These are phyloP conservation scores for Entrophospora sp. DNA, from an alignment of 192 early-diverging fungal genomes.

Conservation along the genomic window DNA sequence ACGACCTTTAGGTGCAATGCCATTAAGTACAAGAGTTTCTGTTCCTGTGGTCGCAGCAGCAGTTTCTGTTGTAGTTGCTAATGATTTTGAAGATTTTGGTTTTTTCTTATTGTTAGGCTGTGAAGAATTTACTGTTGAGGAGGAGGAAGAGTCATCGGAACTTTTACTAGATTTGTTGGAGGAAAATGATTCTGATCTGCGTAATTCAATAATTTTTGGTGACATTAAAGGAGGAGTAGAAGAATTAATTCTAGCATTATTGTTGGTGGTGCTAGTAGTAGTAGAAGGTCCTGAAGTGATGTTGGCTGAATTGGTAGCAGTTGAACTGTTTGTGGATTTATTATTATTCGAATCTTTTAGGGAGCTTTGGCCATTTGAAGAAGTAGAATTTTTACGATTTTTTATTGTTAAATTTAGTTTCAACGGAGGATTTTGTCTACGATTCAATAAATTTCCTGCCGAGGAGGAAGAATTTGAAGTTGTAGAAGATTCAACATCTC, in stretches of 20 bases:
- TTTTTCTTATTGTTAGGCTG: background rate
- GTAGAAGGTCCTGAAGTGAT: too few species aligned
- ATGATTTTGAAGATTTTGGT: background rate
- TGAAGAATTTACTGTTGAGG: background rate
- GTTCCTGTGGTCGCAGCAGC: background rate
- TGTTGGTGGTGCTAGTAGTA: too few species aligned
- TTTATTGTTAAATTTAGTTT: constrained; percentile 9
- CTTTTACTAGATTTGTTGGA: background rate
- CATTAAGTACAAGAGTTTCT: too few species aligned
- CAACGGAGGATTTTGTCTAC: background rate
- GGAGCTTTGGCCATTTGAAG: background rate
- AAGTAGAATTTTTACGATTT: background rate
- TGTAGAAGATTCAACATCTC: too few species aligned
- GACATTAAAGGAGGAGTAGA: background rate
- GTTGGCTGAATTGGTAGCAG: background rate
- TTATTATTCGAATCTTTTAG: background rate
- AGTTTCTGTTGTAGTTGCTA: background rate
- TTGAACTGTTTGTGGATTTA: too few species aligned
- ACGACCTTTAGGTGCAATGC: too few species aligned
- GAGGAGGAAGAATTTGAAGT: too few species aligned
- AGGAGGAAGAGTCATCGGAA: background rate
- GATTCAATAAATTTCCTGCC: background rate
- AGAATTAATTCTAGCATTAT: too few species aligned
- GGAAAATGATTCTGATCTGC: constrained; percentile 3
- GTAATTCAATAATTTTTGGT: constrained; percentile 14